phyloP scores from a whole-genome alignment of 228 moss, liverwort and hornwort genomes.

The Sphagnum magellanicum region DNA sequence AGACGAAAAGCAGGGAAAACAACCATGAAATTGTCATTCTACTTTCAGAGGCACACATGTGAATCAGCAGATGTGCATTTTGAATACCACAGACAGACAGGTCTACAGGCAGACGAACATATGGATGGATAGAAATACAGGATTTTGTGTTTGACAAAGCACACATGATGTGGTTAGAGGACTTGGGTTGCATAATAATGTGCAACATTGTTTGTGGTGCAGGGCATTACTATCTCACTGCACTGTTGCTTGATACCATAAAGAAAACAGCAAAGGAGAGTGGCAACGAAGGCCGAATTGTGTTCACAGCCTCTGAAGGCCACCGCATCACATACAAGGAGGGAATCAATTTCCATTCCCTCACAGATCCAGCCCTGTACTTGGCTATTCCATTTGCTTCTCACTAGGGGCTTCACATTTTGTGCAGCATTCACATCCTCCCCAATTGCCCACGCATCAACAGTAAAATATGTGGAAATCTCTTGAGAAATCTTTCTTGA shows the following conservation, averaged over 20 bases:
- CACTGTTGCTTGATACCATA: slow-evolving; percentile 33
- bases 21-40: no score
- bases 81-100: no score
- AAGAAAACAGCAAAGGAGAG: slow-evolving; percentile 24
- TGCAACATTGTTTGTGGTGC: slow-evolving; percentile 1
- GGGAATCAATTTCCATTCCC: slow-evolving; percentile 22
- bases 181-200: background rate
- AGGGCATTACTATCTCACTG: slow-evolving; percentile 35
- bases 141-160: background rate
- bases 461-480: no score
- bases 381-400: background rate
- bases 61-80: background rate
- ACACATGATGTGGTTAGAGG: background rate
- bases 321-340: slow-evolving; percentile 26
- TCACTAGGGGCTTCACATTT: background rate
- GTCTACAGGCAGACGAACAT: no score
- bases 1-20: no score
- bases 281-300: slow-evolving; percentile 30
- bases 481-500: background rate
- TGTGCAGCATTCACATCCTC: background rate
- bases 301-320: slow-evolving; percentile 38
- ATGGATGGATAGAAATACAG: no score
- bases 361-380: slow-evolving; percentile 26
- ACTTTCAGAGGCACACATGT: background rate
- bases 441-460: background rate